Evolutionary conservation across 106 monocot species (phyloP).

Genomic region (Posidonia australis): DNA sequence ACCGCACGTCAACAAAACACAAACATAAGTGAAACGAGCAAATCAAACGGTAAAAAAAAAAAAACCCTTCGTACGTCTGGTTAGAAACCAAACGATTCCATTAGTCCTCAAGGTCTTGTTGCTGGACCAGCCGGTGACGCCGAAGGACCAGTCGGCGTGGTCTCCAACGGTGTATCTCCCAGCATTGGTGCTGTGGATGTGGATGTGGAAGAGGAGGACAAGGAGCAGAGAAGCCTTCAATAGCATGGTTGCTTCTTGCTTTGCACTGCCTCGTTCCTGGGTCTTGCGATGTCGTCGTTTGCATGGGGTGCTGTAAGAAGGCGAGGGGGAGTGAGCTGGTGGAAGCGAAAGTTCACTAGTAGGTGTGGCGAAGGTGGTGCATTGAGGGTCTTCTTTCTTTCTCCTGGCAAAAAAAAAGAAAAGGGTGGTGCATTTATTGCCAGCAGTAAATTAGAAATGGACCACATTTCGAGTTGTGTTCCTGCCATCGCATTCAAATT

Average conservation of each 20-base stretch:
- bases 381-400: too few relatives aligned
- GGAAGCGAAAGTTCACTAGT: too few relatives aligned
- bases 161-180: constrained; percentile 5
- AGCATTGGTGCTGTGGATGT: neutral
- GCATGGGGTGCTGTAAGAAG: too few relatives aligned
- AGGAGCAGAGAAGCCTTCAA: neutral
- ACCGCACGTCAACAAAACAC: neutral
- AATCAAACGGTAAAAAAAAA: neutral
- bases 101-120: constrained; percentile 3
- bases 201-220: neutral
- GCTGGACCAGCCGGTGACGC: neutral
- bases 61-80: too few relatives aligned
- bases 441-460: neutral
- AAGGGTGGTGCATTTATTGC: neutral
- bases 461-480: neutral
- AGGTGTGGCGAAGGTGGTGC: too few relatives aligned
- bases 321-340: too few relatives aligned
- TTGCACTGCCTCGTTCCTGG: neutral
- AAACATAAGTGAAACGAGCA: neutral
- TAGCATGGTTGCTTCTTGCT: neutral
- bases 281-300: too few relatives aligned
- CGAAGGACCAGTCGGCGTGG: constrained; percentile 1
- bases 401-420: neutral
- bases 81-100: neutral
- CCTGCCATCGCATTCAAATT: neutral